These are phyloP conservation scores for Myrmaecium sp. DNA, from an alignment of 2,329 filamentous ascomycete genomes.

Conservation along the genomic window DNA sequence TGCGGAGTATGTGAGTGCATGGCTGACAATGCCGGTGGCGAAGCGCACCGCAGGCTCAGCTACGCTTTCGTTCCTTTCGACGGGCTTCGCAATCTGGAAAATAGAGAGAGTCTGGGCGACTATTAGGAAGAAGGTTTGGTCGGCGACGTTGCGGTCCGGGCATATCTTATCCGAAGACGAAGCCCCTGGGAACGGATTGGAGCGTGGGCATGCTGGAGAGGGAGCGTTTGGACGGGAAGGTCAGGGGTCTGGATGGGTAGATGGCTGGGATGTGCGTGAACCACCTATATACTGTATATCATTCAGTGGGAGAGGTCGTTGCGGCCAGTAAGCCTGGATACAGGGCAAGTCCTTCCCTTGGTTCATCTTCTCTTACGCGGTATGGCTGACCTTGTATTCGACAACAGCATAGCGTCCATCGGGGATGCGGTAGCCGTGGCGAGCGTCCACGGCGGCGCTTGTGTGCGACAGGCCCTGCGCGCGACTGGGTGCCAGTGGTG, in stretches of 20 bases:
- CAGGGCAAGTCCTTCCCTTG: no score
- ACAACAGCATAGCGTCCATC: slow-evolving; percentile 20
- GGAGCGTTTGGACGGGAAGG: slow-evolving; percentile 29
- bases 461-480: slow-evolving; percentile 16
- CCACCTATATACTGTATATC: slow-evolving; percentile 21
- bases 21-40: slow-evolving; percentile 19
- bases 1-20: slow-evolving; percentile 20
- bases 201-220: slow-evolving; percentile 14
- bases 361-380: slow-evolving; percentile 13
- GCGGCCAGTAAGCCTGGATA: no score
- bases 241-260: slow-evolving; percentile 19
- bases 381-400: slow-evolving; percentile 21
- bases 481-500: slow-evolving; percentile 22
- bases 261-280: slow-evolving; percentile 22
- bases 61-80: slow-evolving; percentile 19
- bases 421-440: slow-evolving; percentile 24
- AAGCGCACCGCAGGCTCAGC: slow-evolving; percentile 21
- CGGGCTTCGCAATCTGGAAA: slow-evolving; percentile 25
- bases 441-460: slow-evolving; percentile 16
- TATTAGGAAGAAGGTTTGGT: slow-evolving; percentile 23
- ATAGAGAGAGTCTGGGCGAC: slow-evolving; percentile 29
- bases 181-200: slow-evolving; percentile 20
- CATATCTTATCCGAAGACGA: slow-evolving; percentile 27
- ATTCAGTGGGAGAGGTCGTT: no score
- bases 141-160: slow-evolving; percentile 24